Evolutionary conservation across 2,329 filamentous ascomycete species (phyloP), one percentile per base, ranked within the genome.

Genomic region (Akanthomyces muscarius): DNA sequence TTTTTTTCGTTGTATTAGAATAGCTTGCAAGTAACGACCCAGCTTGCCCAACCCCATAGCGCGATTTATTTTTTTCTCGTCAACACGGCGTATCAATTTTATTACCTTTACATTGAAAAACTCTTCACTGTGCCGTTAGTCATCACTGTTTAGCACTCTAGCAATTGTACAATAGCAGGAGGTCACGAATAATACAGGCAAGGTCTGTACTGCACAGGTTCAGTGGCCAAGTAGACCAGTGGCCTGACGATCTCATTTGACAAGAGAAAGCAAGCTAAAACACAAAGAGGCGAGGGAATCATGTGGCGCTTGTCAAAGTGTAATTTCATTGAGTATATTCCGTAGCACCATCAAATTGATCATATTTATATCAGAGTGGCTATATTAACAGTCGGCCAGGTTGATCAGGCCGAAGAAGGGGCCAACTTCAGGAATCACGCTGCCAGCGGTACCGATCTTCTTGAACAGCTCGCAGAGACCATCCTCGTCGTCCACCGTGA

Each of bases 341-440:
- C 3, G 41, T 30, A 41, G 30, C 25, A 38, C 13, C 14, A 36
- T 25, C 4, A 30, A 30, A 10, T n/a, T 21, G 38, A 21, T 23
- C 30, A 44, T 44, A 21, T 52, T 23, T 44, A 52, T 33, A 42
- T 6, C 13, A 4, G 8, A 0, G 11, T 23, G 2, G 13, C 21
- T 42, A 16, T 28, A 52, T 23, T 64, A 64, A 45, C 62, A 64
- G 38, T 64, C 62, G 10, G 62, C 62, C 14, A 64, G 45, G 52
- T 61, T 64, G 38, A 64, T 64, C 16, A 64, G 38, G 42, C 62
- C 62, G 30, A 64, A 64, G 57, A 64, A 64, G 16, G 50, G 50
- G 21, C 62, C 62, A 47, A 64, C 57, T 30, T 64, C 52, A 28
- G 62, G 62, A 47, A 64, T 36, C 21, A 64, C 62, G 38, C 62